These are phyloP conservation scores for Allomyces javanicus DNA, from an alignment of 192 early-diverging fungal genomes.

Conservation along the genomic window DNA sequence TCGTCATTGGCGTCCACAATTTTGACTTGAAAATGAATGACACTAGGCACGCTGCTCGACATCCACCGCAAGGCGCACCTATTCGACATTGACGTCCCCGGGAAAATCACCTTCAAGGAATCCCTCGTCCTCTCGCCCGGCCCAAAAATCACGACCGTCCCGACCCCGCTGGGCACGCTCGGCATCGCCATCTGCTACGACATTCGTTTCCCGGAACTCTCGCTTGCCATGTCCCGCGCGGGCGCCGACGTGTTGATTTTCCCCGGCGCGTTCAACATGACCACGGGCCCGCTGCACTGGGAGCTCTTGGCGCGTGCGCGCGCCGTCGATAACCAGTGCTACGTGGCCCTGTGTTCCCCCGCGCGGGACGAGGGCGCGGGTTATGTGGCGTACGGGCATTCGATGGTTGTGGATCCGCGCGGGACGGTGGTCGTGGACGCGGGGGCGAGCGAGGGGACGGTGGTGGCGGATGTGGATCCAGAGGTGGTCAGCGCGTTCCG, in stretches of 20 bases:
- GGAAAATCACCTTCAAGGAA: conserved; percentile 64
- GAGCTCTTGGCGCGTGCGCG: conserved; percentile 65
- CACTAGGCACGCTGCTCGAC: conserved; percentile 27
- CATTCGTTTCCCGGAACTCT: conserved; percentile 87
- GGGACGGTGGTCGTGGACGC: not conserved
- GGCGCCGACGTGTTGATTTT: conserved; percentile 87
- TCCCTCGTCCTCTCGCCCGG: not conserved
- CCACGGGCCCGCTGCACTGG: conserved; percentile 91
- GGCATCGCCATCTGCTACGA: conserved; percentile 96
- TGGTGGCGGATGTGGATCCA: not conserved
- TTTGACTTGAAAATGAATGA: conserved; percentile 1
- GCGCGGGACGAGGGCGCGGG: conserved; percentile 50
- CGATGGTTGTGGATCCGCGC: conserved; percentile 61
- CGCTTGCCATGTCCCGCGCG: conserved; percentile 8
- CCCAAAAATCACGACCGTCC: not conserved
- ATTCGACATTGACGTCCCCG: conserved; percentile 92
- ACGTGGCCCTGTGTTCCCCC: conserved; percentile 87
- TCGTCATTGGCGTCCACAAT: not conserved
- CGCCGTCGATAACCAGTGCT: conserved; percentile 80
- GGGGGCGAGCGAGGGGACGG: not conserved
- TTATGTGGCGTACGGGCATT: conserved; percentile 92
- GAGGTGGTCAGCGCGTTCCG: not conserved
- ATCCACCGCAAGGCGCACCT: conserved; percentile 71
- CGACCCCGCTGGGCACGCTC: conserved; percentile 45
- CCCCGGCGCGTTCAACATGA: conserved; percentile 90